Base-by-base conservation (phyloP, 257 asterid genomes). In the Gynochthodes officinalis region DNA sequence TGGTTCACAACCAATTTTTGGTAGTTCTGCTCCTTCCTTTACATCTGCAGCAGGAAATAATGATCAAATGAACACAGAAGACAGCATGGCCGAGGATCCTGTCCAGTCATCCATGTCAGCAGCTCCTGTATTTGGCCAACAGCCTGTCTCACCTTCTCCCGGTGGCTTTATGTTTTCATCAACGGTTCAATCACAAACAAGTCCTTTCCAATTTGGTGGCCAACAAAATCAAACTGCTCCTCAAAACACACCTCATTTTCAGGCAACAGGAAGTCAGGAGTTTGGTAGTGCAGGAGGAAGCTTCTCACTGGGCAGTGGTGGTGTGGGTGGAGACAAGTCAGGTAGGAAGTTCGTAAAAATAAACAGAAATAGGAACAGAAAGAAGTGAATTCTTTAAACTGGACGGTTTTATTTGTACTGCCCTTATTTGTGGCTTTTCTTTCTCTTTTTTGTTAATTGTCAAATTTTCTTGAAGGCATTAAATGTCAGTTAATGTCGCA, bases 1-100 rank as follows among this genome's bases (percentile, higher is more conserved):
- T 32, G 54, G 59, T 60, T 32, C 69, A 14, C 78, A 61, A 44
- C 72, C 85, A 13, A 55, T 72, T 43, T 85, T 86, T 75, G 82
- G 80, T 8, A 79, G 63, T 35, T 39, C 78, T 27, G 11, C 73
- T 32, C 16, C 78, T 25, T 25, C 75, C 60, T 54, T 73, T 50
- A 9, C 76, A 4, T 76, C 86, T 19, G 30, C 89, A 53, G 75
- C 86, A 5, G 89, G 82, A 54, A 90, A 87, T 71, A 76, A 70
- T 75, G 89, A 82, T 79, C 97, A 84, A 75, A 89, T 88, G 96
- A 82, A 61, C 73, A 82, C 84, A 30, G 97, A 93, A 75, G 97
- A 88, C 86, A 89, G 90, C 84, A 93, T 93, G 97, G 95, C 94
- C 0, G 98, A 91, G 87, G 99, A 94, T 86, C 83, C 87, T 37